Evolutionary conservation across 2,329 filamentous ascomycete species (phyloP).

Genomic region (Pestalotiopsis fici): DNA sequence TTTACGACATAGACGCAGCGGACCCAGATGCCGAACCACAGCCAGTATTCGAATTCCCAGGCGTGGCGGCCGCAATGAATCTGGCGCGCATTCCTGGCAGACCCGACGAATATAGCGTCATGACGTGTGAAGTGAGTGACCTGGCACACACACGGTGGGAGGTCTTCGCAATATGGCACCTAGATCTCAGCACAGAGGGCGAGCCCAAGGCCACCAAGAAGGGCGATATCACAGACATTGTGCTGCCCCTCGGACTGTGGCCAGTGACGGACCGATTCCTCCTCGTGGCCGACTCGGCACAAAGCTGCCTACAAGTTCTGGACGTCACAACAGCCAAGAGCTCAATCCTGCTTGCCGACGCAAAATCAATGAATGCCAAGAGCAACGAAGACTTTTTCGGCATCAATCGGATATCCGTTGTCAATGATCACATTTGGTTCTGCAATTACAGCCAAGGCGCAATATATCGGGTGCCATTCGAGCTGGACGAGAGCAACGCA

Average conservation of each 20-base stretch:
- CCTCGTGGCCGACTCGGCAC: conserved; percentile 24
- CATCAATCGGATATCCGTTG: conserved; percentile 25
- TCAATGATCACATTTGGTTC: conserved; percentile 24
- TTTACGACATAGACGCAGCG: conserved; percentile 27
- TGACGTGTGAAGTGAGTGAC: conserved; percentile 22
- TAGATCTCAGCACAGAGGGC: conserved; percentile 25
- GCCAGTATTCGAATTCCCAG: conserved; percentile 23
- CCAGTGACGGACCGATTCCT: conserved; percentile 22
- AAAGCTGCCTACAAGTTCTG: conserved; percentile 24
- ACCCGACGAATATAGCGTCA: conserved; percentile 24
- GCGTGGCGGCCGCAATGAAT: conserved; percentile 22
- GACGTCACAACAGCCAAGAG: conserved; percentile 22
- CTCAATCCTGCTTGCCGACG: conserved; percentile 20
- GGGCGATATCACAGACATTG: conserved; percentile 17
- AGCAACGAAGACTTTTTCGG: conserved; percentile 24
- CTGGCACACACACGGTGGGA: conserved; percentile 27
- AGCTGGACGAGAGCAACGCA: conserved; percentile 10
- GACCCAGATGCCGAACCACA: conserved; percentile 22
- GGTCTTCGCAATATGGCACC: conserved; percentile 24
- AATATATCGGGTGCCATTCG: conserved; percentile 25
- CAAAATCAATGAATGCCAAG: conserved; percentile 19
- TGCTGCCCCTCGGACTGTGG: conserved; percentile 20
- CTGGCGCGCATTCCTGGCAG: conserved; percentile 21
- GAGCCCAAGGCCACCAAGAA: conserved; percentile 21
- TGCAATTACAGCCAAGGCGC: conserved; percentile 27